phyloP scores from a whole-genome alignment of 2,329 filamentous ascomycete species.

The Pseudogymnoascus pannorum region DNA sequence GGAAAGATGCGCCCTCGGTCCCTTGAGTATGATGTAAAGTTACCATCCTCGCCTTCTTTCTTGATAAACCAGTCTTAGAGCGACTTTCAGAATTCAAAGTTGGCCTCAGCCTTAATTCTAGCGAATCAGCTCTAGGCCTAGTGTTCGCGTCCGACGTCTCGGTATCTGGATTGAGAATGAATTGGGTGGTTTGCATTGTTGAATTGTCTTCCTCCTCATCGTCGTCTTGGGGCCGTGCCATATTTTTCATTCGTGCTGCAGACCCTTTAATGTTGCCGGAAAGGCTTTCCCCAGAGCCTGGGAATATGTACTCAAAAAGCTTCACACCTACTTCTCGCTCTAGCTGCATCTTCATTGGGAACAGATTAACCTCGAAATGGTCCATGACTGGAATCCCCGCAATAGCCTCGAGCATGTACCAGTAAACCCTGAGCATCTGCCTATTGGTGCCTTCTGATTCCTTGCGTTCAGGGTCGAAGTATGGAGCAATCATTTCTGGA shows the following conservation, averaged over 20 bases:
- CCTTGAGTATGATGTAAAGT: conserved; percentile 23
- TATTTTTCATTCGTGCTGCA: conserved; percentile 53
- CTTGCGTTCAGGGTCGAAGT: conserved; percentile 59
- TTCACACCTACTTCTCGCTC: conserved; percentile 89
- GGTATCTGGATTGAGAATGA: conserved; percentile 15
- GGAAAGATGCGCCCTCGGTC: conserved; percentile 33
- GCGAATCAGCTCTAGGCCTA: conserved; percentile 39
- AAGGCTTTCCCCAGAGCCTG: conserved; percentile 51
- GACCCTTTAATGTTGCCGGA: conserved; percentile 43
- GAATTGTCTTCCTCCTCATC: conserved; percentile 27
- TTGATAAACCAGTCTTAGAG: conserved; percentile 16
- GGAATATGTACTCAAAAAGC: conserved; percentile 96
- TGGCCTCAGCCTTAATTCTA: conserved; percentile 76
- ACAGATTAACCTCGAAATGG: conserved; percentile 88
- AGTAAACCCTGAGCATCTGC: conserved; percentile 90
- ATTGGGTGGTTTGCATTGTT: conserved; percentile 18
- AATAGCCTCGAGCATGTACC: conserved; percentile 97
- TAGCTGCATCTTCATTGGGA: conserved; percentile 87
- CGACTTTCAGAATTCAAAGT: conserved; percentile 57
- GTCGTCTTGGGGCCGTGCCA: conserved; percentile 32
- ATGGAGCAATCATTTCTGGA: conserved; percentile 91
- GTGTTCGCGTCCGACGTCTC: conserved; percentile 45
- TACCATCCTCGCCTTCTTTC: conserved; percentile 15
- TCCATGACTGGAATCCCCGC: conserved; percentile 96
- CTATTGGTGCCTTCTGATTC: conserved; percentile 46